Percentiles rank a stretch among this genome's conserved stretches.
Conservation (phyloP, 78 protist species). For the Capsaspora owczarzaki region DNA sequence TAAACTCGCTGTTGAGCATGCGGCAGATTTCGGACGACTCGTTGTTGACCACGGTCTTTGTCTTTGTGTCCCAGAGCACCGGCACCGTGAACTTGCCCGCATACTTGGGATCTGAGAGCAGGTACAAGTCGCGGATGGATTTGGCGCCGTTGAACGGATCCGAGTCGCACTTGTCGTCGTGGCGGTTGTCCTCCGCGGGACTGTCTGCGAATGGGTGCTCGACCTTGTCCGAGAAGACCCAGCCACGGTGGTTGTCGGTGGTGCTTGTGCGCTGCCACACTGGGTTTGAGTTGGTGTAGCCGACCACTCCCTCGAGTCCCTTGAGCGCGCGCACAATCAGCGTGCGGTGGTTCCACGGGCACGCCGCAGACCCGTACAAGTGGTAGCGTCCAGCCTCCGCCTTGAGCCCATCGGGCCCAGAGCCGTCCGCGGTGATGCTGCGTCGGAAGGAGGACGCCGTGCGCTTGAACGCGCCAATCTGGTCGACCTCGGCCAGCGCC, state of each 20-base stretch:
- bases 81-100: constrained; percentile 60
- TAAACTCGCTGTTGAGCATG: constrained; percentile 53
- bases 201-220: too few relatives aligned
- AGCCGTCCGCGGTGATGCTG: neutral
- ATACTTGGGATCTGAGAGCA: constrained; percentile 16
- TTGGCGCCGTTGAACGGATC: neutral
- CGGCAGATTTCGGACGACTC: constrained; percentile 66
- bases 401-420: neutral
- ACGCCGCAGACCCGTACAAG: constrained; percentile 43
- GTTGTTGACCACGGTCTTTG: constrained; percentile 63
- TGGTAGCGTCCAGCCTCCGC: constrained; percentile 55
- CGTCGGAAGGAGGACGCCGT: constrained; percentile 8
- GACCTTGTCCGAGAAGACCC: too few relatives aligned
- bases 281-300: too few relatives aligned
- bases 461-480: constrained; percentile 32
- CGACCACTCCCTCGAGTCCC: constrained; percentile 56
- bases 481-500: neutral
- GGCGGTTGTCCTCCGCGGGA: too few relatives aligned
- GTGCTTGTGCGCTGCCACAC: too few relatives aligned
- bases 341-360: constrained; percentile 64
- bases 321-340: constrained; percentile 31
- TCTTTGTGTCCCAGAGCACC: constrained; percentile 58
- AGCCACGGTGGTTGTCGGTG: too few relatives aligned
- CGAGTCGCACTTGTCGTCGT: too few relatives aligned
- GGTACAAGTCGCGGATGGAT: constrained; percentile 33